Percentiles rank a stretch among this genome's conserved stretches.
phyloP scores from a whole-genome alignment of 2,329 filamentous ascomycete species.

The Thelonectria blattea region DNA sequence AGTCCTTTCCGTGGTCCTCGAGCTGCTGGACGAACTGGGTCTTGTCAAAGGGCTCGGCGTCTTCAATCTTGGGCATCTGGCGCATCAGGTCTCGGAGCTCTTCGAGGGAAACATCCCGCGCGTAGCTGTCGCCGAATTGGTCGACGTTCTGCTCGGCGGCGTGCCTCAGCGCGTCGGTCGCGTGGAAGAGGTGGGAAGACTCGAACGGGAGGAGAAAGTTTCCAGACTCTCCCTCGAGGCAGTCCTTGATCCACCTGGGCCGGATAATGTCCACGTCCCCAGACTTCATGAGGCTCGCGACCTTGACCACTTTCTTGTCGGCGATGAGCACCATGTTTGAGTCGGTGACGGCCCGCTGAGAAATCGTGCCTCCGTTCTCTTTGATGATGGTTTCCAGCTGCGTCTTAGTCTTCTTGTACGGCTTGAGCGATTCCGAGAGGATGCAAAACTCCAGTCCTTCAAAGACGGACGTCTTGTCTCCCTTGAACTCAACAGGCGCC shows the following conservation, averaged over 20 bases:
- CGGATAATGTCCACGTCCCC: constrained; percentile 75
- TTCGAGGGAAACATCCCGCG: constrained; percentile 67
- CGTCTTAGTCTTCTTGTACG: constrained; percentile 75
- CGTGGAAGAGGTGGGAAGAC: constrained; percentile 73
- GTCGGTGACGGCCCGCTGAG: constrained; percentile 71
- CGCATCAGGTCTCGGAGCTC: constrained; percentile 64
- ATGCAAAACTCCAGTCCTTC: constrained; percentile 81
- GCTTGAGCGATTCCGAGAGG: constrained; percentile 74
- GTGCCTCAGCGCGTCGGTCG: constrained; percentile 60
- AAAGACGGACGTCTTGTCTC: constrained; percentile 70
- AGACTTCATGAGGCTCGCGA: constrained; percentile 79
- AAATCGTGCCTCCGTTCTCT: constrained; percentile 79
- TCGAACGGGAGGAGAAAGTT: constrained; percentile 69
- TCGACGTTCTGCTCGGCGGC: constrained; percentile 71
- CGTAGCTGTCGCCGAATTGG: constrained; percentile 81
- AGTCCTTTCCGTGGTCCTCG: constrained; percentile 59
- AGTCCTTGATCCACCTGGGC: constrained; percentile 85
- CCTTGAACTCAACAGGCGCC: constrained; percentile 53
- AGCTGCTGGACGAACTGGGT: constrained; percentile 60
- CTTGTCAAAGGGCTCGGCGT: constrained; percentile 50
- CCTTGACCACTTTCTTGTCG: constrained; percentile 81
- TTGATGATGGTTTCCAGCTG: constrained; percentile 85
- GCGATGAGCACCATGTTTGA: constrained; percentile 74
- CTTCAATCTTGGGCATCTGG: constrained; percentile 58
- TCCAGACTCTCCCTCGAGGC: constrained; percentile 64